phyloP scores from a whole-genome alignment of 2,329 filamentous ascomycete species.

The Colletotrichum chrysophilum region DNA sequence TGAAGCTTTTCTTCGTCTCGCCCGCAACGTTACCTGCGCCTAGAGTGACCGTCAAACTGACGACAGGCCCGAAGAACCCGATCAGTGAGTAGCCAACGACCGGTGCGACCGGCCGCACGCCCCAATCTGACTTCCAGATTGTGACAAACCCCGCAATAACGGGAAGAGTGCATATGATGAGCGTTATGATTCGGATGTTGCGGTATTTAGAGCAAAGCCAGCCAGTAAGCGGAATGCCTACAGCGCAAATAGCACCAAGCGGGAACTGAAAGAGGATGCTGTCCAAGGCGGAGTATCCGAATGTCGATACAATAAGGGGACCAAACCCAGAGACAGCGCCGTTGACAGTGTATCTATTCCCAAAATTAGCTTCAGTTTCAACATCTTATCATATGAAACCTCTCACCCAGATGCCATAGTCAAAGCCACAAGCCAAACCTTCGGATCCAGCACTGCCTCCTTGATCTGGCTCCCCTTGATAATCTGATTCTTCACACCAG shows the following conservation, averaged over 20 bases:
- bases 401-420: slow-evolving; percentile 51
- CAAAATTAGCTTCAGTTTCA: background rate
- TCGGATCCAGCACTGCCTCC: slow-evolving; percentile 52
- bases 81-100: slow-evolving; percentile 63
- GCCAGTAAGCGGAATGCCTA: slow-evolving; percentile 59
- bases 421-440: slow-evolving; percentile 56
- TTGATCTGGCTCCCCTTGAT: slow-evolving; percentile 52
- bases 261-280: slow-evolving; percentile 65
- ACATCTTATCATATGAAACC: too few species aligned
- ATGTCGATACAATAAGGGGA: slow-evolving; percentile 59
- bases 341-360: slow-evolving; percentile 53
- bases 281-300: slow-evolving; percentile 55
- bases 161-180: slow-evolving; percentile 59
- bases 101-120: slow-evolving; percentile 54
- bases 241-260: slow-evolving; percentile 57
- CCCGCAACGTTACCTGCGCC: slow-evolving; percentile 57
- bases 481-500: slow-evolving; percentile 51
- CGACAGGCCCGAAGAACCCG: slow-evolving; percentile 63
- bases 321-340: slow-evolving; percentile 62
- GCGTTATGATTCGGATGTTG: slow-evolving; percentile 58
- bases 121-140: slow-evolving; percentile 62
- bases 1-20: slow-evolving; percentile 64
- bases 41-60: slow-evolving; percentile 36
- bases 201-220: slow-evolving; percentile 53
- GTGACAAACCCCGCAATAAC: slow-evolving; percentile 64